Percentiles rank a stretch among this genome's conserved stretches.
phyloP scores from a whole-genome alignment of 306 rosid species.

The Echinosophora koreensis region DNA sequence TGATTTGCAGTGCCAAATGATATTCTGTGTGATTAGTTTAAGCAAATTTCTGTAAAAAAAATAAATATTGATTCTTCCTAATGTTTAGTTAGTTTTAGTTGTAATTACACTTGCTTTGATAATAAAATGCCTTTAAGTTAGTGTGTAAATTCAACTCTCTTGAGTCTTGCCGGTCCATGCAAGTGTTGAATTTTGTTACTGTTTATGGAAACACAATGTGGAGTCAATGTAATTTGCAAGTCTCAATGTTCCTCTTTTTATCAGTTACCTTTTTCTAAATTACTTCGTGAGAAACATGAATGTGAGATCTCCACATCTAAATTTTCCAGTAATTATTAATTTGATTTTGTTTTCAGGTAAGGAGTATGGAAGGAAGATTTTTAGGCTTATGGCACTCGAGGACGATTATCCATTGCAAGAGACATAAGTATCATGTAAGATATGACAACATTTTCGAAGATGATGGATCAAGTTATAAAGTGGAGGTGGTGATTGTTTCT shows the following conservation, averaged over 20 bases:
- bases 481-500: conserved; percentile 64
- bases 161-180: conserved; percentile 30
- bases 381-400: conserved; percentile 90
- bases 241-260: background rate
- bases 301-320: conserved; percentile 24
- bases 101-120: too few species aligned
- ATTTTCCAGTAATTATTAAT: conserved; percentile 3
- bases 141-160: too few species aligned
- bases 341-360: conserved; percentile 59
- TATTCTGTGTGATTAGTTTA: background rate
- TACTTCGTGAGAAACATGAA: background rate
- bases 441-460: conserved; percentile 66
- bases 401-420: conserved; percentile 53
- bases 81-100: too few species aligned
- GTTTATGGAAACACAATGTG: background rate
- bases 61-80: too few species aligned
- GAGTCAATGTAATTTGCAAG: conserved; percentile 30
- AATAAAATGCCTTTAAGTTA: too few species aligned
- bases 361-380: conserved; percentile 82
- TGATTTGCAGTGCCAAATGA: conserved; percentile 23
- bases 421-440: conserved; percentile 53
- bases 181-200: conserved; percentile 29
- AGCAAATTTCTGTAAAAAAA: background rate
- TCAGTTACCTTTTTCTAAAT: background rate
- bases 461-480: conserved; percentile 46